Percentiles rank a stretch among this genome's conserved stretches.
Evolutionary conservation across 768 basidiomycete species (phyloP).

Genomic region (Leccinum uliginosum): DNA sequence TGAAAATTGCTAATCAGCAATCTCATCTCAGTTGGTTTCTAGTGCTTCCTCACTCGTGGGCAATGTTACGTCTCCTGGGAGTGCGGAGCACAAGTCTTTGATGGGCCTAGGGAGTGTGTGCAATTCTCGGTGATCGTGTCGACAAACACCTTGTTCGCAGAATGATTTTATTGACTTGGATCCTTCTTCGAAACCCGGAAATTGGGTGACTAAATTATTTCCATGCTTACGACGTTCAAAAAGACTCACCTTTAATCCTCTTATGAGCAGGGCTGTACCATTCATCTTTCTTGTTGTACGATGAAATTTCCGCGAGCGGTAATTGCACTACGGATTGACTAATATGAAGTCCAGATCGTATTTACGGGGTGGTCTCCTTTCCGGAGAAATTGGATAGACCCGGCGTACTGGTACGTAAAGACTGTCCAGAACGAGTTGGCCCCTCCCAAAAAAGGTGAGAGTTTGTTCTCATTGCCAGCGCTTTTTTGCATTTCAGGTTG

Average conservation of each 20-base stretch:
- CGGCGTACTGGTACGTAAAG: constrained; percentile 24
- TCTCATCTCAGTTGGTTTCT: constrained; percentile 27
- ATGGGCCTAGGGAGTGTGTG: constrained; percentile 9
- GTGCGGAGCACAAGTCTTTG: constrained; percentile 15
- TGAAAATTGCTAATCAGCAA: constrained; percentile 23
- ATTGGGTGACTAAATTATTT: constrained; percentile 18
- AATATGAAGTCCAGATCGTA: constrained; percentile 24
- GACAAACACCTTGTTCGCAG: constrained; percentile 6
- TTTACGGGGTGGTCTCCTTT: constrained; percentile 20
- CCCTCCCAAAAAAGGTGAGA: constrained; percentile 25
- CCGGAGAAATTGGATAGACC: constrained; percentile 16
- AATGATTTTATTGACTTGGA: constrained; percentile 10
- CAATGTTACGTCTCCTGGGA: constrained; percentile 27
- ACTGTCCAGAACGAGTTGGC: constrained; percentile 8
- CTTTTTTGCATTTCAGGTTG: constrained; percentile 6
- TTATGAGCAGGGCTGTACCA: constrained; percentile 12
- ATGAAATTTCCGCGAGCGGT: constrained; percentile 28
- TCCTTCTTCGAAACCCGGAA: constrained; percentile 22
- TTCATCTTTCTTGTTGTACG: constrained; percentile 24
- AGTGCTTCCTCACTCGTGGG: constrained; percentile 23
- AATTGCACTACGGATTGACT: constrained; percentile 25
- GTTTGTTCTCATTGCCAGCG: constrained; percentile 6
- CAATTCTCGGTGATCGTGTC: constrained; percentile 18
- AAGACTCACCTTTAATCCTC: constrained; percentile 1
- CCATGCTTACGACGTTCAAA: constrained; percentile 5